These are phyloP conservation scores for Postia placenta DNA, from an alignment of 768 basidiomycete genomes.

Conservation along the genomic window DNA sequence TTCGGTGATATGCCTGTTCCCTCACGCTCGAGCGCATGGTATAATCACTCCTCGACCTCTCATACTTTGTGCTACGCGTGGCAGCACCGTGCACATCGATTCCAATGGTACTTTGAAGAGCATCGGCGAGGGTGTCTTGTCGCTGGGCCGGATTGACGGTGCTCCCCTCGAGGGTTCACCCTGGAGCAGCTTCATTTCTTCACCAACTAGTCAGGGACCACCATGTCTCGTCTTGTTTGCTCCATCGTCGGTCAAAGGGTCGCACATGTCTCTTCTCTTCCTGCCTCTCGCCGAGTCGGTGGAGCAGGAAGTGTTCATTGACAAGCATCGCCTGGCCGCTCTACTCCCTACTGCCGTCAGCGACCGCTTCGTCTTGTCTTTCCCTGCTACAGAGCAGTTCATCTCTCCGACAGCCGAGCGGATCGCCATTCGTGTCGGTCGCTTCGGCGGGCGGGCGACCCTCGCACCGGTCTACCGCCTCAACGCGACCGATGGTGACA, in stretches of 20 bases:
- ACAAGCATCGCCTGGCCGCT: neutral
- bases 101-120: neutral
- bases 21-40: conserved; percentile 5
- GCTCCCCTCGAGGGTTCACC: neutral
- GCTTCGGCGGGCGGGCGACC: conserved; percentile 1
- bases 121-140: neutral
- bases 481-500: neutral
- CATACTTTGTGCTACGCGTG: conserved; percentile 10
- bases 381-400: conserved; percentile 1
- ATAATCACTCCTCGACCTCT: conserved; percentile 10
- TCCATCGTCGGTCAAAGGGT: neutral
- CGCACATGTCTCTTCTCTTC: neutral
- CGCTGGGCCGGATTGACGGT: neutral
- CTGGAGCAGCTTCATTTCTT: too few relatives aligned
- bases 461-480: conserved; percentile 2
- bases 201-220: too few relatives aligned
- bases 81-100: conserved; percentile 8
- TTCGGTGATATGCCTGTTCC: neutral
- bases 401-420: neutral
- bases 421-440: conserved; percentile 7
- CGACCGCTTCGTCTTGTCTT: neutral
- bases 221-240: conserved; percentile 1
- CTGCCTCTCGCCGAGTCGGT: neutral
- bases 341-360: neutral
- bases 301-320: neutral